phyloP scores from a whole-genome alignment of 176 grass and related monocot species.

The Oryza meyeriana region DNA sequence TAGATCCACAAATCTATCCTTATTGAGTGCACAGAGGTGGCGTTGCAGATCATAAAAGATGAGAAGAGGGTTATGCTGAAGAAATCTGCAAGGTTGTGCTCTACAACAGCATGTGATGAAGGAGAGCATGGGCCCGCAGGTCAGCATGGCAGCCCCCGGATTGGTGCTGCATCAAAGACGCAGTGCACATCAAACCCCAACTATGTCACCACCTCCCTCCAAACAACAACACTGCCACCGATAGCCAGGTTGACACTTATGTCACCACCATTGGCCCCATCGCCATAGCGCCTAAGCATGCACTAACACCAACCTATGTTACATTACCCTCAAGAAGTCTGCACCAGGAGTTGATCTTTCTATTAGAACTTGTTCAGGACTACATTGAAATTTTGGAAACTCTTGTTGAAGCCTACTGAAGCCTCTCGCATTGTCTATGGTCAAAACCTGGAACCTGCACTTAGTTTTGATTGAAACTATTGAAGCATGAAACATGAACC shows the following conservation, averaged over 20 bases:
- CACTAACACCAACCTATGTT: neutral
- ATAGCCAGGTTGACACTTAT: neutral
- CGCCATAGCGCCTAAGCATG: neutral
- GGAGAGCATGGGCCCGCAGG: neutral
- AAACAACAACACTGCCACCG: neutral
- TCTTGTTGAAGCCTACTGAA: constrained; percentile 8
- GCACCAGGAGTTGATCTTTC: neutral
- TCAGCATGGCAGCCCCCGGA: neutral
- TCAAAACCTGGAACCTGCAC: neutral
- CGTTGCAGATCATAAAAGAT: neutral
- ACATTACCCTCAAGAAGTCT: neutral
- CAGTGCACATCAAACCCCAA: neutral
- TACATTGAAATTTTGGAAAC: constrained; percentile 1
- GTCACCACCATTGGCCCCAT: neutral
- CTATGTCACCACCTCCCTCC: neutral
- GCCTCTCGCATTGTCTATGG: neutral
- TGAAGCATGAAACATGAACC: neutral
- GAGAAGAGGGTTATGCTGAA: neutral
- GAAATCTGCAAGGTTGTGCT: neutral
- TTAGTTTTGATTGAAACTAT: neutral
- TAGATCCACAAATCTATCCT: neutral
- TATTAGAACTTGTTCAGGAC: neutral
- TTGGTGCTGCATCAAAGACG: neutral
- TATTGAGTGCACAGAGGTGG: neutral
- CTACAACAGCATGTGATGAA: neutral